Evolutionary conservation across 2,329 filamentous ascomycete species (phyloP).

Genomic region (Pleochaeta shiraiana): DNA sequence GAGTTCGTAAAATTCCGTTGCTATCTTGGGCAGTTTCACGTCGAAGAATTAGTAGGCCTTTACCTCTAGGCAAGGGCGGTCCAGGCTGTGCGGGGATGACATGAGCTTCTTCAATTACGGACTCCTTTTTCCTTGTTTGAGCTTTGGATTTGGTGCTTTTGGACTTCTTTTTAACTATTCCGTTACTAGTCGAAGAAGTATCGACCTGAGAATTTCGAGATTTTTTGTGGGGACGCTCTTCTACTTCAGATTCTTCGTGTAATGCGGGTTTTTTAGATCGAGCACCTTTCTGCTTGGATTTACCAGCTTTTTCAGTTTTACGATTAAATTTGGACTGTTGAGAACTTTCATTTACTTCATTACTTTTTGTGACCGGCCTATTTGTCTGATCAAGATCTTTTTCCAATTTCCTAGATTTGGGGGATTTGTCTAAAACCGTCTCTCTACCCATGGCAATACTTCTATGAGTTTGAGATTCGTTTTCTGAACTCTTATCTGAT

Average conservation of each 20-base stretch:
- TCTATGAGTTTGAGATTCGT: not conserved
- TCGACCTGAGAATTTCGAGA: slow-evolving; percentile 7
- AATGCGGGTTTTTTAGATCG: too few species aligned
- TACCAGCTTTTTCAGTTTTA: too few species aligned
- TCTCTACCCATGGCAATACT: slow-evolving; percentile 8
- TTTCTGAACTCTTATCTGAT: not conserved
- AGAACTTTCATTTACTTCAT: too few species aligned
- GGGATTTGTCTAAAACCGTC: slow-evolving; percentile 3
- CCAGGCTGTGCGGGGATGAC: slow-evolving; percentile 16
- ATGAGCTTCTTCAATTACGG: slow-evolving; percentile 11
- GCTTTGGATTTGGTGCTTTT: not conserved
- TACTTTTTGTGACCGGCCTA: too few species aligned
- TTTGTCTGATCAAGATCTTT: not conserved
- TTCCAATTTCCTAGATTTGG: not conserved
- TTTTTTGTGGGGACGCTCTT: slow-evolving; percentile 8
- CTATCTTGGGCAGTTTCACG: slow-evolving; percentile 23
- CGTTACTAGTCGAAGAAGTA: slow-evolving; percentile 8
- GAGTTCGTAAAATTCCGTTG: slow-evolving; percentile 29
- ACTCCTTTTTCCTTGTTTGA: slow-evolving; percentile 9
- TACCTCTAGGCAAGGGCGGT: slow-evolving; percentile 22
- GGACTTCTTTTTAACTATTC: not conserved
- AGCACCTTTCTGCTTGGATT: too few species aligned
- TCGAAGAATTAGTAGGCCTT: slow-evolving; percentile 27
- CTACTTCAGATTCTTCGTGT: too few species aligned
- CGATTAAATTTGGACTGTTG: too few species aligned